Evolutionary conservation across 1,284 basidiomycete genomes (phyloP), one percentile per base, ranked within the genome.

Genomic region (Ceratobasidium sp.): DNA sequence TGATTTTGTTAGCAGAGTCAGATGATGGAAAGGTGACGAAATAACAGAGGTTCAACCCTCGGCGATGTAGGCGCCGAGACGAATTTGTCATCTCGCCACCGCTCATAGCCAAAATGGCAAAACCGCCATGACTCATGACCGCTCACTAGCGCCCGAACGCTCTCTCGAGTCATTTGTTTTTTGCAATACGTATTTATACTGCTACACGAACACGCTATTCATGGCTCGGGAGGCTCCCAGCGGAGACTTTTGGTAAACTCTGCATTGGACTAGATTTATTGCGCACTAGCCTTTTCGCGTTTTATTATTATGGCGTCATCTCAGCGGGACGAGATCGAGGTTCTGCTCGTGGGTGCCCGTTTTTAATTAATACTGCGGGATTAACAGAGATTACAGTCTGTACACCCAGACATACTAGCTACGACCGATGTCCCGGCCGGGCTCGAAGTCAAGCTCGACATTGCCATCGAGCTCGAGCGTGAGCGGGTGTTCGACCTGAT

Each of bases 331-430:
- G 70, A 74, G 59, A 62, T 64, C 46, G 70, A 64, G 59, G 70
- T 59, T 48, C 41, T 74, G 5, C 50, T 52, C 5, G 70, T 64
- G n/a, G 33, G 70, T 64, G n/a, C 18, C 23, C 41, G 27, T 52
- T 30, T 38, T 54, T 69, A 66, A 1, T 33, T 55, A 20, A 14
- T 5, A 4, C 0, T 33, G 12, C 35, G 23, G 27, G 12, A 71
- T 59, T 59, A 8, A 71, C 54, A 35, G 14, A 30, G 14, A 16
- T 46, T 27, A 20, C 23, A 74, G 70, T 59, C 70, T 3, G 70
- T 74, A 4, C 52, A 74, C 38, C 70, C 70, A 10, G 70, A 64
- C 64, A 74, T 74, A 64, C 59, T 74, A 12, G 64, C 70, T n/a
- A 20, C 27, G 59, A 27, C 41, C n/a, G 59, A 54, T 4, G 60